Evolutionary conservation across 2,329 filamentous ascomycete species (phyloP), one percentile per base, ranked within the genome.

Genomic region (Boeremia lycopersici): DNA sequence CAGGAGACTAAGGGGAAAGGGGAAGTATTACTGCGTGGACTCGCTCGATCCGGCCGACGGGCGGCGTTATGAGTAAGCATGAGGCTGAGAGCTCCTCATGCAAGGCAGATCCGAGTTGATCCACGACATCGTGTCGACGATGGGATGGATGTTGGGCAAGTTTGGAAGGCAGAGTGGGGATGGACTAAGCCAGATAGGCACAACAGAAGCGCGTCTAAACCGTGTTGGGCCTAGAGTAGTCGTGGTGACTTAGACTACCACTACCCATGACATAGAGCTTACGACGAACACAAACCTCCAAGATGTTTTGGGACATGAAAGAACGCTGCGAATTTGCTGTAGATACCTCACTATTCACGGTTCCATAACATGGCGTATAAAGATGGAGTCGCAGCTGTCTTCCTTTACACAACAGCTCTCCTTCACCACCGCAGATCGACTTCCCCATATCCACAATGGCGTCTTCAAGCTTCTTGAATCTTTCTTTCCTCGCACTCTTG

Each of bases 21-120:
- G 49, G 49, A 19, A 52, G 30, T 33, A 23, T 41, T 52, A 34
- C 35, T n/a, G 42, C 49, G 49, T 25, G 15, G 17, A 4, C 5
- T 19, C 34, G 26, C 23, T 31, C 13, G 28, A 12, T 15, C 15
- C 17, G 30, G 23, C 29, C 15, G 25, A 30, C 6, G 12, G 1
- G 19, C 17, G n/a, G 23, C 15, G 5, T 7, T n/a, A 1, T 33
- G 38, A 49, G 30, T 49, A 38, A 35, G 25, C 3, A 2, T 6
- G n/a, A 25, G n/a, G 29, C 46, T 31, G 13, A 33, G 6, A 4
- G 6, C 4, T 5, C 3, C 8, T 38, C n/a, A 12, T 19, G 6
- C 11, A 26, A 29, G 38, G n/a, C 17, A 26, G 7, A 26, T 17
- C 28, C 19, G 29, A 19, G 30, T 33, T 29, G n/a, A 17, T 49